Percentiles rank a stretch among this genome's conserved stretches.
Conservation (phyloP, 2,329 filamentous ascomycete genomes). For the Lachnellula subtilissima region DNA sequence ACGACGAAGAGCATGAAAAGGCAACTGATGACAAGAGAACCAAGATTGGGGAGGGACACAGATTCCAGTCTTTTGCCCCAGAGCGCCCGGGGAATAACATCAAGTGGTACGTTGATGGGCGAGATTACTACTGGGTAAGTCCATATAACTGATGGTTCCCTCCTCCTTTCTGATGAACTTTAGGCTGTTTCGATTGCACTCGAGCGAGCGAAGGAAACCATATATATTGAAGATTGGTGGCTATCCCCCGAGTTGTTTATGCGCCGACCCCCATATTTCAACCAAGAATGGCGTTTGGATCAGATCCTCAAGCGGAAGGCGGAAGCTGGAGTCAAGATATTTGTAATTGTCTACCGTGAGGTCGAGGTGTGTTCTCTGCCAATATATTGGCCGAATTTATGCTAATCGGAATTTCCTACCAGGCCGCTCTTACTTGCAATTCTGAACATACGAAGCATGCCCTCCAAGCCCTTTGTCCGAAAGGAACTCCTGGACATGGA, state of each 20-base stretch:
- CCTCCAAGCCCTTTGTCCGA: slow-evolving; percentile 70
- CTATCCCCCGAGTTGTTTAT: slow-evolving; percentile 84
- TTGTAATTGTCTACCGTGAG: slow-evolving; percentile 88
- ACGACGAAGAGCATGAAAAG: slow-evolving; percentile 90
- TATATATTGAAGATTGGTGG: slow-evolving; percentile 98
- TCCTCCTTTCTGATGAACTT: background rate
- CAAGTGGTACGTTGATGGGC: slow-evolving; percentile 97
- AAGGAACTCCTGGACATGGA: slow-evolving; percentile 74
- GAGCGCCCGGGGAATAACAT: slow-evolving; percentile 78
- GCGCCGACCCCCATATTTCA: slow-evolving; percentile 73
- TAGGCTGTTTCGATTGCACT: slow-evolving; percentile 78
- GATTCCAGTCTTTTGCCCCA: slow-evolving; percentile 88
- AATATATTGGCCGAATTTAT: background rate
- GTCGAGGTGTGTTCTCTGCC: slow-evolving; percentile 23
- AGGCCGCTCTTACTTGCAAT: slow-evolving; percentile 82
- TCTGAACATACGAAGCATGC: slow-evolving; percentile 89
- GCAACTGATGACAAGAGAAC: slow-evolving; percentile 75
- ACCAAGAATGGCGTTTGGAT: slow-evolving; percentile 85
- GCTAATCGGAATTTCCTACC: slow-evolving; percentile 38
- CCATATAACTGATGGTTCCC: background rate
- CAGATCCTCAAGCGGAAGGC: slow-evolving; percentile 81
- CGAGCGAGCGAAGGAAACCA: slow-evolving; percentile 85
- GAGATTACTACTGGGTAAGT: slow-evolving; percentile 82
- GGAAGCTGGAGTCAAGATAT: slow-evolving; percentile 92
- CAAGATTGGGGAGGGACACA: slow-evolving; percentile 65